These are phyloP conservation scores for Tulasnella sp. DNA, from an alignment of 768 basidiomycete genomes.

Conservation along the genomic window DNA sequence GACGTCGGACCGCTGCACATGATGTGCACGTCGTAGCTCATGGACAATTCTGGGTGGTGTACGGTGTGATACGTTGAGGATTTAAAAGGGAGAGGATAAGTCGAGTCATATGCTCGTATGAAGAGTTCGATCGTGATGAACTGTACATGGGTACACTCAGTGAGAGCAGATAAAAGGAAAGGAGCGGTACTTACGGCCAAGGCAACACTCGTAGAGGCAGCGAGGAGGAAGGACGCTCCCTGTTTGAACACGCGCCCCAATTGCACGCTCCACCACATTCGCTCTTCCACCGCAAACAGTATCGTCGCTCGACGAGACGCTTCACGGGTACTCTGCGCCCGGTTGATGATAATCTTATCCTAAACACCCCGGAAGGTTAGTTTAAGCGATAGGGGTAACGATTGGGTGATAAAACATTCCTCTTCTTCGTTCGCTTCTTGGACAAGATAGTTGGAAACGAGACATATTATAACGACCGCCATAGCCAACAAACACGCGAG, in stretches of 20 bases:
- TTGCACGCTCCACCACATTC: background rate
- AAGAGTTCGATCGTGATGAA: slow-evolving; percentile 1
- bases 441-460: background rate
- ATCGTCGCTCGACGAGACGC: background rate
- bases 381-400: background rate
- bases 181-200: background rate
- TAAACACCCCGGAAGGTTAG: background rate
- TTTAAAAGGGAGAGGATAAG: slow-evolving; percentile 2
- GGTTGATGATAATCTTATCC: background rate
- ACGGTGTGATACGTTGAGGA: background rate
- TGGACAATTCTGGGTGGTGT: background rate
- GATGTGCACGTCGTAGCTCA: background rate
- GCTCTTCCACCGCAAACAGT: background rate
- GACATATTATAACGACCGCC: background rate
- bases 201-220: background rate
- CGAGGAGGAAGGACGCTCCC: background rate
- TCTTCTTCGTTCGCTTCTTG: background rate
- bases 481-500: background rate
- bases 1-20: background rate
- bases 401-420: background rate
- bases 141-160: background rate
- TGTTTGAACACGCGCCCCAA: background rate
- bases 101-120: background rate
- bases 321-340: background rate
- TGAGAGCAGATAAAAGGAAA: background rate